Base-by-base conservation (phyloP, 768 basidiomycete species). In the Suillus weaverae region DNA sequence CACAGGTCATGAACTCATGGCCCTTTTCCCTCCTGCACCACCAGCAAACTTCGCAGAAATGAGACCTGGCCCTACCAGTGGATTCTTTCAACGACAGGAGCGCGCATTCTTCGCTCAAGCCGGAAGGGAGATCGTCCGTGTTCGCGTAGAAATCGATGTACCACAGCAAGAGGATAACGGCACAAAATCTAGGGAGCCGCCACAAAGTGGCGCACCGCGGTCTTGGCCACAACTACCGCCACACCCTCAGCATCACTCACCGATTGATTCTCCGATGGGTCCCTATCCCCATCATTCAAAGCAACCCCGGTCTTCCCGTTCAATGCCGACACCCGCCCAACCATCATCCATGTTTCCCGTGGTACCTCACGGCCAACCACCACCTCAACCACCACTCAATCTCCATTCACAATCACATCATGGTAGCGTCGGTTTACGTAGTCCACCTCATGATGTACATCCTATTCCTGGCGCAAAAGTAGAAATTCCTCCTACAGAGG, bases 1-100 rank as follows among this genome's bases (percentile, higher is more conserved):
- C 5, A 91, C 89, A 0, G 91, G 91, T 2, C 91, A 93, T 69
- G 90, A 93, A 68, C 83, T 93, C 69, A 93, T 93, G 91, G 89
- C 89, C 16, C 84, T 93, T 79, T 93, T 92, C 72, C 91, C 91
- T 1, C 84, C 91, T 6, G 79, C 86, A 4, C 83, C 89, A 18
- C 91, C 91, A 1, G 80, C 83, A 53, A 82, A 50, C 60, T 84
- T 83, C 60, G 78, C 81, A 36, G 85, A 85, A 68, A 81, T 86
- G 77, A 79, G 85, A 62, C 81, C 84, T 2, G 87, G 87, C 1
- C 86, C 89, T 4, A 92, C 91, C 0, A 88, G 86, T 59, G 85
- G 86, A 35, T 92, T 84, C 73, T 93, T 93, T 73, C 84, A 86
- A 67, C 81, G 85, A 0, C 89, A 93, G 74, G 91, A 93, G 70